These are phyloP conservation scores for Cystobasidiopsis lactophilus DNA, from an alignment of 768 basidiomycete genomes.

Conservation along the genomic window DNA sequence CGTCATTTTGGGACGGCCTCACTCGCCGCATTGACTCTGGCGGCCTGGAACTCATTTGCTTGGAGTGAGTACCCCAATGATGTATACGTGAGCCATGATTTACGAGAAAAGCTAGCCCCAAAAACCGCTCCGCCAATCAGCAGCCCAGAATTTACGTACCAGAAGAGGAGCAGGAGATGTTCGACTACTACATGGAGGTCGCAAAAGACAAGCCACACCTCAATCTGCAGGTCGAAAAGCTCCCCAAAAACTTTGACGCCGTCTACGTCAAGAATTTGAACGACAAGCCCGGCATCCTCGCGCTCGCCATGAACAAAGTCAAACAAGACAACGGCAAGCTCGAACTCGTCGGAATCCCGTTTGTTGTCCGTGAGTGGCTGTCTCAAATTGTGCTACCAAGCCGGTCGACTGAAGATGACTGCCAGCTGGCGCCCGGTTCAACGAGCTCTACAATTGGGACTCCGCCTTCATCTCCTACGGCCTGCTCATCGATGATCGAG, in stretches of 20 bases:
- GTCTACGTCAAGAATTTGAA: conserved; percentile 76
- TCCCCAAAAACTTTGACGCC: conserved; percentile 70
- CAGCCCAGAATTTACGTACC: conserved; percentile 91
- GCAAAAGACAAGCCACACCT: conserved; percentile 80
- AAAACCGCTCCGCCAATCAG: conserved; percentile 75
- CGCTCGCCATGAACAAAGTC: conserved; percentile 80
- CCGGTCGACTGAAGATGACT: background rate
- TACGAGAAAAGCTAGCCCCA: conserved; percentile 97
- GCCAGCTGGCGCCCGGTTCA: conserved; percentile 20
- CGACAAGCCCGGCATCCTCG: conserved; percentile 77
- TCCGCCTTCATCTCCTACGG: conserved; percentile 87
- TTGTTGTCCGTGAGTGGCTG: conserved; percentile 91
- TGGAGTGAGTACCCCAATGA: no score
- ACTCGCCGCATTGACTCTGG: conserved; percentile 93
- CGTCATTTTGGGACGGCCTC: conserved; percentile 75
- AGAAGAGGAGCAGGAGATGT: conserved; percentile 77
- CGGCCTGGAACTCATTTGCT: conserved; percentile 85
- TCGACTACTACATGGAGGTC: conserved; percentile 79
- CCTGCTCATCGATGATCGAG: conserved; percentile 78
- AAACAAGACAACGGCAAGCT: conserved; percentile 56
- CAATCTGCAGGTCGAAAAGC: conserved; percentile 72
- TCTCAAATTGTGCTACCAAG: conserved; percentile 26
- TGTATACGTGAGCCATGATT: no score
- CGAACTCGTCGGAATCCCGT: conserved; percentile 68
- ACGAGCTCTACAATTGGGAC: conserved; percentile 28